phyloP scores from a whole-genome alignment of 2,329 filamentous ascomycete genomes.

The Tetracladium maxilliforme region DNA sequence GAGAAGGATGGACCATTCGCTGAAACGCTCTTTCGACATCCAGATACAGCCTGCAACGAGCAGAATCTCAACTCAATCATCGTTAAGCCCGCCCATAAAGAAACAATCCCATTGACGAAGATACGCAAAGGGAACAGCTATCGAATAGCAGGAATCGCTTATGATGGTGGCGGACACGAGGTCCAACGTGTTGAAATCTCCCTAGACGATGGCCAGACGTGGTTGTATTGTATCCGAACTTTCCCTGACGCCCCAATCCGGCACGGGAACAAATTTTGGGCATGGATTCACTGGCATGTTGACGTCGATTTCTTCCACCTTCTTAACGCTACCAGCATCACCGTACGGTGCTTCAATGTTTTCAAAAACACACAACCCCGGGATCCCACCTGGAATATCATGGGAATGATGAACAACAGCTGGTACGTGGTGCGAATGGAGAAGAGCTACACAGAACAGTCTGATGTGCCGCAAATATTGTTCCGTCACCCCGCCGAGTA shows the following conservation, averaged over 20 bases:
- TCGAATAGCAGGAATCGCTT: slow-evolving; percentile 29
- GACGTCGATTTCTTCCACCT: slow-evolving; percentile 29
- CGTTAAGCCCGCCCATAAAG: slow-evolving; percentile 26
- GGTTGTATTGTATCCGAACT: slow-evolving; percentile 30
- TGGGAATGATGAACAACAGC: slow-evolving; percentile 40
- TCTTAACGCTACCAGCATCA: slow-evolving; percentile 23
- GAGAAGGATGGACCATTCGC: slow-evolving; percentile 32
- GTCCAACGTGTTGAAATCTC: slow-evolving; percentile 32
- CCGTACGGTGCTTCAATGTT: slow-evolving; percentile 30
- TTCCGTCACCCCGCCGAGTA: slow-evolving; percentile 31
- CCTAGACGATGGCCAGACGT: slow-evolving; percentile 28
- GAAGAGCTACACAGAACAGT: too few species aligned
- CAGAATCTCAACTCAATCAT: slow-evolving; percentile 33
- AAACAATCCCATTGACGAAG: slow-evolving; percentile 22
- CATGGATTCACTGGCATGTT: slow-evolving; percentile 35
- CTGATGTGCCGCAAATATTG: too few species aligned
- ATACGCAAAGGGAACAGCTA: slow-evolving; percentile 23
- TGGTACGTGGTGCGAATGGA: slow-evolving; percentile 25
- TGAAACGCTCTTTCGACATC: slow-evolving; percentile 27
- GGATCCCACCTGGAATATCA: slow-evolving; percentile 28
- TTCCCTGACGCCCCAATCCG: slow-evolving; percentile 31
- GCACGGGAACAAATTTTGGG: slow-evolving; percentile 37
- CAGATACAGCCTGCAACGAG: slow-evolving; percentile 29
- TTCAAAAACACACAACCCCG: slow-evolving; percentile 34
- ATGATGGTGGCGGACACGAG: slow-evolving; percentile 32